Evolutionary conservation across 495 filamentous ascomycete genomes (phyloP).

Genomic region (Durotheca rogersii): DNA sequence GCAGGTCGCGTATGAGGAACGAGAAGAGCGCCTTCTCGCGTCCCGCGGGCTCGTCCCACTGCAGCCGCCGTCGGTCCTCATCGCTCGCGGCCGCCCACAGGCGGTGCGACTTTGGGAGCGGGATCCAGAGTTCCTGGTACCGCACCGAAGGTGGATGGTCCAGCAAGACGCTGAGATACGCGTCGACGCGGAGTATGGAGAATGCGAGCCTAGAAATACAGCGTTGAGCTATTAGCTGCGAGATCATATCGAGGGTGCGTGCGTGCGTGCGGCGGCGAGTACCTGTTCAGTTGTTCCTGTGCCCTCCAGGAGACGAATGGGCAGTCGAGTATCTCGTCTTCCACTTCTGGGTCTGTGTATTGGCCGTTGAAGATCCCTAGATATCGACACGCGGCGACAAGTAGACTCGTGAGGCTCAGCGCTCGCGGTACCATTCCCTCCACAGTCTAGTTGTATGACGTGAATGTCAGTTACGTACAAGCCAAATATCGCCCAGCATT

Average conservation of each 20-base stretch:
- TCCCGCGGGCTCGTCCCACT: conserved; percentile 38
- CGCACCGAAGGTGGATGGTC: conserved; percentile 36
- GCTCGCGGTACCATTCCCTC: conserved; percentile 37
- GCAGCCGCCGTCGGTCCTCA: conserved; percentile 34
- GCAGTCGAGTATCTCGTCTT: conserved; percentile 8
- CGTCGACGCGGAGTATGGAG: conserved; percentile 34
- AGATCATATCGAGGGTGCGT: too few relatives aligned
- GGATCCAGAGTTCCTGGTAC: conserved; percentile 38
- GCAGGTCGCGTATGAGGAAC: conserved; percentile 33
- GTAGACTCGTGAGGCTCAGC: conserved; percentile 25
- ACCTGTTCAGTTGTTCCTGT: conserved; percentile 39
- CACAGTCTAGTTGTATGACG: conserved; percentile 21
- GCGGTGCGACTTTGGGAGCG: conserved; percentile 30
- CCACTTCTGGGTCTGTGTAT: conserved; percentile 23
- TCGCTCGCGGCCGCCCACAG: conserved; percentile 35
- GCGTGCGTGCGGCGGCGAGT: too few relatives aligned
- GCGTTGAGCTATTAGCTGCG: too few relatives aligned
- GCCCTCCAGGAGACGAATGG: conserved; percentile 33
- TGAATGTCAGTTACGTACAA: conserved; percentile 3
- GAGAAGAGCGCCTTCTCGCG: conserved; percentile 38
- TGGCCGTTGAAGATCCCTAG: conserved; percentile 37
- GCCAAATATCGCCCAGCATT: background rate
- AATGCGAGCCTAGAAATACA: conserved; percentile 30
- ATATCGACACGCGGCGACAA: conserved; percentile 35
- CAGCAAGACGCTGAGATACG: conserved; percentile 36